These are phyloP conservation scores for Ophiostoma populinum DNA, from an alignment of 2,329 filamentous ascomycete species.

Conservation along the genomic window DNA sequence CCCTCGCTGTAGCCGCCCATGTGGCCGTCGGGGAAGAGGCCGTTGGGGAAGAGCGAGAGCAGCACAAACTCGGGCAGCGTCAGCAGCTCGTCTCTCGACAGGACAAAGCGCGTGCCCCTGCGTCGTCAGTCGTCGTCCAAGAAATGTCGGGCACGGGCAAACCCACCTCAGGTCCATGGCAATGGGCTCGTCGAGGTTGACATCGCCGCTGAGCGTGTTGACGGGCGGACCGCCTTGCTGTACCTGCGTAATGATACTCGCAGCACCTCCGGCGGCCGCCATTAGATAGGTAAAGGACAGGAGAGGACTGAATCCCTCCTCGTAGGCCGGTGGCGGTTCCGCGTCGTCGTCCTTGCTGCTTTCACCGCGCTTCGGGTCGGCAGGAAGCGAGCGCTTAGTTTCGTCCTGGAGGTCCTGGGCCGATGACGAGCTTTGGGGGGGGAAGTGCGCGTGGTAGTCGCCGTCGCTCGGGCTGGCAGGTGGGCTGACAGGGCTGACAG, in stretches of 20 bases:
- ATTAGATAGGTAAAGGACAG: conserved; percentile 90
- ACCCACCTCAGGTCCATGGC: conserved; percentile 80
- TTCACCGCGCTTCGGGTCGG: conserved; percentile 51
- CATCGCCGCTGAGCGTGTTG: conserved; percentile 80
- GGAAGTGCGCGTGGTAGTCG: conserved; percentile 1
- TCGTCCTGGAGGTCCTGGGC: conserved; percentile 36
- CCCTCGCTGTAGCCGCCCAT: conserved; percentile 85
- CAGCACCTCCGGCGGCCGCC: conserved; percentile 89
- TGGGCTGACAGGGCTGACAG: no score
- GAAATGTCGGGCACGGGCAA: conserved; percentile 2
- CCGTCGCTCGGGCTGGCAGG: conserved; percentile 9
- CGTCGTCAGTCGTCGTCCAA: no score
- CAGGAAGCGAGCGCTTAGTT: conserved; percentile 71
- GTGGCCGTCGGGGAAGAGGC: conserved; percentile 91
- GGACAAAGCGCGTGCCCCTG: conserved; percentile 82
- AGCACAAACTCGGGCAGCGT: conserved; percentile 95
- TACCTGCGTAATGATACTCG: conserved; percentile 98
- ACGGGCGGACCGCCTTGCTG: conserved; percentile 83
- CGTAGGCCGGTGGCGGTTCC: conserved; percentile 91
- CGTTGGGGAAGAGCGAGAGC: conserved; percentile 93
- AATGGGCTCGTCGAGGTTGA: conserved; percentile 82
- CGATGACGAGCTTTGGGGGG: conserved; percentile 1
- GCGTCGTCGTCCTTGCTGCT: conserved; percentile 54
- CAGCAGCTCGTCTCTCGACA: conserved; percentile 86
- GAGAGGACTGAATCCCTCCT: conserved; percentile 84